Percentiles rank a stretch among this genome's conserved stretches.
Conservation (phyloP, 2,329 filamentous ascomycete genomes). For the Lecanoromycetidae sp. region DNA sequence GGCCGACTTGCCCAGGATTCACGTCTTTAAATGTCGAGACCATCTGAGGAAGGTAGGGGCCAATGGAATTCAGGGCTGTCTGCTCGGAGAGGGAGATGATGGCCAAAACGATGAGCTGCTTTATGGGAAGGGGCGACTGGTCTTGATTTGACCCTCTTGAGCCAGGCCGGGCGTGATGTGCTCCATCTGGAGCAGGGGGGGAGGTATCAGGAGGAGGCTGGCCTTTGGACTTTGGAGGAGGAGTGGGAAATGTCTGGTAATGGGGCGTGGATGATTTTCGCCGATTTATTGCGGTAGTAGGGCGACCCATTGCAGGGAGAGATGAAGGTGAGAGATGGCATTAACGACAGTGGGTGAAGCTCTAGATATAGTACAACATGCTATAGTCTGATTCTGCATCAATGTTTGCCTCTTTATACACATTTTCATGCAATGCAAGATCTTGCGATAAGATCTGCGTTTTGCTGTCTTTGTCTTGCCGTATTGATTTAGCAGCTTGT, state of each 20-base stretch:
- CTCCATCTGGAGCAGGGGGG: conserved; percentile 16
- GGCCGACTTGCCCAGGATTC: conserved; percentile 54
- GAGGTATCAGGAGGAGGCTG: conserved; percentile 31
- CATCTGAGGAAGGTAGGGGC: conserved; percentile 91
- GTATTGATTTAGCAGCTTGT: too few species aligned
- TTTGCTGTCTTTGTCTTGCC: too few species aligned
- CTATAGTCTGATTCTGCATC: too few species aligned
- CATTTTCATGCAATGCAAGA: too few species aligned
- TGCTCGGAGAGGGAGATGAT: conserved; percentile 86
- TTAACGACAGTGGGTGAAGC: background rate
- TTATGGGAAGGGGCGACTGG: conserved; percentile 65
- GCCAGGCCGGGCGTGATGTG: conserved; percentile 21
- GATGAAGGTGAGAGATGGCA: background rate
- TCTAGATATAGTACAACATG: too few species aligned
- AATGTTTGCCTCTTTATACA: too few species aligned
- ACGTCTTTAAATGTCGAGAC: conserved; percentile 74
- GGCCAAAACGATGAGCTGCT: conserved; percentile 73
- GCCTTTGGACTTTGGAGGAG: conserved; percentile 56
- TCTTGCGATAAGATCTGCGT: too few species aligned
- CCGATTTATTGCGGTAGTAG: background rate
- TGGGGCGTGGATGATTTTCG: conserved; percentile 43
- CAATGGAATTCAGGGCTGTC: conserved; percentile 92
- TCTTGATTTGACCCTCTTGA: conserved; percentile 29
- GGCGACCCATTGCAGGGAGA: conserved; percentile 13
- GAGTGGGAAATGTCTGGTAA: conserved; percentile 72